Percentiles rank a stretch among this genome's conserved stretches.
Evolutionary conservation across 257 asterid species (phyloP).

Genomic region (Scutellaria minor): DNA sequence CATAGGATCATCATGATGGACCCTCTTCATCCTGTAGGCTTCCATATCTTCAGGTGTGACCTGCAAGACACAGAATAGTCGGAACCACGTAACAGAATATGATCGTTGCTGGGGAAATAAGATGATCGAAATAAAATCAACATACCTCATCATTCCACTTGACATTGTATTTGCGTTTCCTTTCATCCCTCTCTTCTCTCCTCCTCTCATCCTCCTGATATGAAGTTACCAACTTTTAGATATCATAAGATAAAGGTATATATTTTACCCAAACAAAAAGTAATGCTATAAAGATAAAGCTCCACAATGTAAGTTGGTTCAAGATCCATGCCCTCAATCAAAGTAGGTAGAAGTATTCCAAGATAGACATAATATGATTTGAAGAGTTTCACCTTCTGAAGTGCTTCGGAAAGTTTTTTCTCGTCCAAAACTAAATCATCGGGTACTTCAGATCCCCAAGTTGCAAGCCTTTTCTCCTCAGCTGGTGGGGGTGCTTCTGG

Average conservation of each 20-base stretch:
- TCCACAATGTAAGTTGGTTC: background rate
- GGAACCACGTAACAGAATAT: constrained; percentile 6
- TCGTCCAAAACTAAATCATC: constrained; percentile 81
- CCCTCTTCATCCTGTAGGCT: constrained; percentile 79
- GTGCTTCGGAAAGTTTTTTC: constrained; percentile 68
- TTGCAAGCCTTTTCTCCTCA: constrained; percentile 74
- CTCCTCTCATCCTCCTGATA: constrained; percentile 78
- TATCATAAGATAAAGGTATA: constrained; percentile 9
- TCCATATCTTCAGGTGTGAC: constrained; percentile 85
- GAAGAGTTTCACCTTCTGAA: constrained; percentile 61
- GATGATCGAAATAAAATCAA: background rate
- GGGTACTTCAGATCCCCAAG: constrained; percentile 95
- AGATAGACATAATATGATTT: background rate
- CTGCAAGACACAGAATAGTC: constrained; percentile 37
- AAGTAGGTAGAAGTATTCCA: background rate
- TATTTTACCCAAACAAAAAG: constrained; percentile 1
- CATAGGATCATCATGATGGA: constrained; percentile 88
- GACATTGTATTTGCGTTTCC: constrained; percentile 87
- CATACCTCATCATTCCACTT: constrained; percentile 92
- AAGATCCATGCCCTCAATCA: background rate
- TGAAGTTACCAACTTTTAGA: constrained; percentile 10
- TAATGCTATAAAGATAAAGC: background rate
- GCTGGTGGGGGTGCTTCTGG: constrained; percentile 58
- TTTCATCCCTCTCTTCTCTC: constrained; percentile 86
- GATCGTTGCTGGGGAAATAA: background rate